Evolutionary conservation across 202 grass and related monocot genomes (phyloP).

Genomic region (Zoysia matrella): DNA sequence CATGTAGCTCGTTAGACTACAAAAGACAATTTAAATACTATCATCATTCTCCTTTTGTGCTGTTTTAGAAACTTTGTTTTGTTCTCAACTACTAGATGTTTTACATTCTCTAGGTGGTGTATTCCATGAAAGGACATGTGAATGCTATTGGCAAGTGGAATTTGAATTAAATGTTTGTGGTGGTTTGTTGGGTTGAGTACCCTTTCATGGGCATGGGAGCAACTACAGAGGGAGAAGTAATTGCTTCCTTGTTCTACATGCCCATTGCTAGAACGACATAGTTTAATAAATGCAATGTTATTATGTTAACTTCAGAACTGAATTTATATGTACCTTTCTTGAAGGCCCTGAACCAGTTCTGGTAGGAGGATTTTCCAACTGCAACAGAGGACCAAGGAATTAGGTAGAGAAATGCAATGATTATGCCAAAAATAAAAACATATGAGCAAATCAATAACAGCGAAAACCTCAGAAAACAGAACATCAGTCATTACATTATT

Average conservation of each 20-base stretch:
- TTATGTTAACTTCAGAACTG: constrained; percentile 27
- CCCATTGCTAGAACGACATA: background rate
- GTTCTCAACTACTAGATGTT: background rate
- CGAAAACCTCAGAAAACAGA: background rate
- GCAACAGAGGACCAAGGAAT: constrained; percentile 34
- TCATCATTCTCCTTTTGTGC: background rate
- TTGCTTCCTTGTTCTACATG: background rate
- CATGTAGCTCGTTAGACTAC: constrained; percentile 8
- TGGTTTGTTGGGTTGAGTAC: background rate
- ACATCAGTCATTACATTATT: constrained; percentile 9
- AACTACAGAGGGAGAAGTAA: background rate
- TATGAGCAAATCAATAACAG: constrained; percentile 5
- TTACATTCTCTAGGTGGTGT: background rate
- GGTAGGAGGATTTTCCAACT: constrained; percentile 86
- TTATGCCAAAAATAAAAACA: constrained; percentile 13
- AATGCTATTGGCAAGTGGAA: background rate
- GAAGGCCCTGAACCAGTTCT: constrained; percentile 80
- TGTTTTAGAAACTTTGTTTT: background rate
- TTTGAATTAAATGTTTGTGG: background rate
- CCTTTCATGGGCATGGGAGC: background rate
- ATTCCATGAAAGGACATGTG: background rate
- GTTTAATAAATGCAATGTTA: constrained; percentile 6
- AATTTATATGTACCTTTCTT: constrained; percentile 80
- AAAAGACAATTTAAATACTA: constrained; percentile 1
- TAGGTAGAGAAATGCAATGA: background rate